Evolutionary conservation across 345 rosid genomes (phyloP).

Genomic region (Ailanthus altissimus): DNA sequence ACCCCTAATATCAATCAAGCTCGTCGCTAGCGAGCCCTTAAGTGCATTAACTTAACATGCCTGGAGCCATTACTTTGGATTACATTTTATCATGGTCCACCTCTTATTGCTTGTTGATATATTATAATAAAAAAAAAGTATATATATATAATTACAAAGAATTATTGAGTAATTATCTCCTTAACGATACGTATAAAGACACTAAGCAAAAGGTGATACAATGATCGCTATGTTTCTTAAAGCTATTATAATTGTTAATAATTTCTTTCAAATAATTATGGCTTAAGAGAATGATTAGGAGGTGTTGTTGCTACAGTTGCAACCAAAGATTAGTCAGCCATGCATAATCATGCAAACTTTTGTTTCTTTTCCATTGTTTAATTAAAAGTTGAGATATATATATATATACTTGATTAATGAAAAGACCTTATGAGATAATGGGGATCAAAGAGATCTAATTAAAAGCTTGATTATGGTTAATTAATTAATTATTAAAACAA

Average conservation of each 20-base stretch:
- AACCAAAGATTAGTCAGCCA: neutral
- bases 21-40: too few species aligned
- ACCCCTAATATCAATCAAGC: too few species aligned
- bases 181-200: neutral
- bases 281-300: slow-evolving; percentile 16
- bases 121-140: neutral
- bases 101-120: neutral
- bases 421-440: slow-evolving; percentile 22
- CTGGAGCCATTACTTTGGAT: neutral
- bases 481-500: slow-evolving; percentile 24
- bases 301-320: slow-evolving; percentile 1
- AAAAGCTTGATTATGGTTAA: slow-evolving; percentile 27
- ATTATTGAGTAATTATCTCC: slow-evolving; percentile 31
- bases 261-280: slow-evolving; percentile 11
- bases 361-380: neutral
- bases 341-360: neutral
- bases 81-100: neutral
- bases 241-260: slow-evolving; percentile 1
- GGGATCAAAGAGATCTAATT: slow-evolving; percentile 18
- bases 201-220: slow-evolving; percentile 5
- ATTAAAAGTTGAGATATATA: neutral
- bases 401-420: neutral
- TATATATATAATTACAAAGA: neutral
- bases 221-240: slow-evolving; percentile 24
- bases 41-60: neutral